Conservation (phyloP, 345 rosid genomes). For the Nasturtium officinale region DNA sequence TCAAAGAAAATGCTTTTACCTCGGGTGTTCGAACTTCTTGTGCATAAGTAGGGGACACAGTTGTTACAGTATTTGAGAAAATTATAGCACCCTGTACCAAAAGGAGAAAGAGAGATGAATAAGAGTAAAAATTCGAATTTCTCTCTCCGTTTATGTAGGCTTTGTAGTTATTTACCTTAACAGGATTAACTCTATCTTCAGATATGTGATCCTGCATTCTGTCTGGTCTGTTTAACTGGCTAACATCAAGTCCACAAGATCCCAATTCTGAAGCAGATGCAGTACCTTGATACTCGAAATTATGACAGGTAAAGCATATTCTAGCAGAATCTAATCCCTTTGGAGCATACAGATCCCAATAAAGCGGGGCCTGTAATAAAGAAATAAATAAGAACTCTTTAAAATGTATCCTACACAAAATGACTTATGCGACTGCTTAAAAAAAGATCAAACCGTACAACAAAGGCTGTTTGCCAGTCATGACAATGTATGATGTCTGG, state of each 20-base stretch:
- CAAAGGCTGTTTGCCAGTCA: conserved; percentile 99
- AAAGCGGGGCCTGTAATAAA: conserved; percentile 76
- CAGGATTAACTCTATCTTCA: conserved; percentile 78
- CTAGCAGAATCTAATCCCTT: conserved; percentile 94
- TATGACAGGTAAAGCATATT: conserved; percentile 97
- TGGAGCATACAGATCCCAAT: conserved; percentile 92
- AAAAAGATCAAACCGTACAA: conserved; percentile 53
- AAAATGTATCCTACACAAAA: conserved; percentile 28
- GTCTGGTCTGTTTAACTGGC: conserved; percentile 86
- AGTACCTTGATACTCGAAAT: conserved; percentile 97
- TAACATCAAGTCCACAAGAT: conserved; percentile 89
- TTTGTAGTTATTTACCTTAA: conserved; percentile 58
- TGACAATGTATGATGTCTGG: conserved; percentile 98
- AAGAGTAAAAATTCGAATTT: neutral
- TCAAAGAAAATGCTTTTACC: conserved; percentile 47
- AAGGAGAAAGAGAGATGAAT: conserved; percentile 10
- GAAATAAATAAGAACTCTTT: neutral
- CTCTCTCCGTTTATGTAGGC: neutral
- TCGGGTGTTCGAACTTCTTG: conserved; percentile 92
- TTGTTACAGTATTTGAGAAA: conserved; percentile 95
- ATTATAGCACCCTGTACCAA: conserved; percentile 84
- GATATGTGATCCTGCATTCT: conserved; percentile 93
- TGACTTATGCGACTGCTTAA: conserved; percentile 1
- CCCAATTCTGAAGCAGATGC: conserved; percentile 83
- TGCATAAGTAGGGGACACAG: conserved; percentile 96